These are phyloP conservation scores for Microdochium bolleyi DNA, from an alignment of 2,329 filamentous ascomycete species.

Conservation along the genomic window DNA sequence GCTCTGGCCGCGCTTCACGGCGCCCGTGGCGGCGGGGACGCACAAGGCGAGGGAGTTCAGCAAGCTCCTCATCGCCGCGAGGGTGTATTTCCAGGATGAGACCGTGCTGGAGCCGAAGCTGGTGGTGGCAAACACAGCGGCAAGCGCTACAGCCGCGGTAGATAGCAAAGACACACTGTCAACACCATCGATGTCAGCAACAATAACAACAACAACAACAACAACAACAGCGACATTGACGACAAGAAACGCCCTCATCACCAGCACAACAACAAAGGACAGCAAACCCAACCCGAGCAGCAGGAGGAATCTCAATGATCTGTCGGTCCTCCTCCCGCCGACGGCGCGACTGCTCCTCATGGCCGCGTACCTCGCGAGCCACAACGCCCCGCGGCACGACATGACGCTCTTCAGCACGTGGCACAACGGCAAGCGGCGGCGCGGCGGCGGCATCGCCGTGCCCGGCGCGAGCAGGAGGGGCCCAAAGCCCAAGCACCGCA, in stretches of 20 bases:
- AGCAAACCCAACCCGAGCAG: slow-evolving; percentile 7
- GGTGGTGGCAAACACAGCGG: slow-evolving; percentile 19
- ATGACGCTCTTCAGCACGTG: slow-evolving; percentile 68
- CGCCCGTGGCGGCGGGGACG: slow-evolving; percentile 67
- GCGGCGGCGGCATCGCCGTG: slow-evolving; percentile 38
- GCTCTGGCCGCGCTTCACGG: slow-evolving; percentile 80
- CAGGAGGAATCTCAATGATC: slow-evolving; percentile 25
- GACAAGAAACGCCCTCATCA: background rate
- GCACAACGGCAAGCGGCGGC: slow-evolving; percentile 42
- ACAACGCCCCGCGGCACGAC: slow-evolving; percentile 70
- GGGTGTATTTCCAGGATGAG: slow-evolving; percentile 66
- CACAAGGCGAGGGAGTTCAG: slow-evolving; percentile 75
- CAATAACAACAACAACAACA: background rate
- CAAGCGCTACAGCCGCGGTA: background rate
- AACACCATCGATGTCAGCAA: background rate
- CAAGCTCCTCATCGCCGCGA: slow-evolving; percentile 65
- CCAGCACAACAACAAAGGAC: slow-evolving; percentile 5
- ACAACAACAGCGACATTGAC: background rate
- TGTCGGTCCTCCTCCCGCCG: slow-evolving; percentile 56
- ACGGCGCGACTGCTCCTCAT: slow-evolving; percentile 68
- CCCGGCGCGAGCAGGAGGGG: slow-evolving; percentile 9
- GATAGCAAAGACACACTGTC: background rate
- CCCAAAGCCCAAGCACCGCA: slow-evolving; percentile 37
- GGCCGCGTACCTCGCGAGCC: slow-evolving; percentile 73
- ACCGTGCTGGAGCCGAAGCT: slow-evolving; percentile 60